Conservation (phyloP, 2,329 filamentous ascomycete species). For the Blastomyces emzantsi region DNA sequence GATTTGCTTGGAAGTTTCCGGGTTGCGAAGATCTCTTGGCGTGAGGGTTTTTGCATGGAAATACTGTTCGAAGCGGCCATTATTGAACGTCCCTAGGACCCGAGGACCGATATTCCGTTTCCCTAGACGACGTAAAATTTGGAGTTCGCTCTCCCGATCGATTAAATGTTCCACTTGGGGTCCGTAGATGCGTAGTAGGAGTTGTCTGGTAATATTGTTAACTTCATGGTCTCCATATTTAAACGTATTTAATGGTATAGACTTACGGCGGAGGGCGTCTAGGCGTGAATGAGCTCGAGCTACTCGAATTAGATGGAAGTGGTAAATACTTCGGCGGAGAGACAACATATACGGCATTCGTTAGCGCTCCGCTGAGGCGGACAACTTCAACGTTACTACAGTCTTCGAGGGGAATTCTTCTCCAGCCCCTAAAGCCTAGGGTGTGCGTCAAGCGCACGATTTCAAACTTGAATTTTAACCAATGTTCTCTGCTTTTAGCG, state of each 20-base stretch:
- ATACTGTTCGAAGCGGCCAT: slow-evolving; percentile 93
- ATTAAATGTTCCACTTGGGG: slow-evolving; percentile 94
- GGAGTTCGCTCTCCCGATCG: slow-evolving; percentile 80
- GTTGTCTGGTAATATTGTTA: slow-evolving; percentile 45
- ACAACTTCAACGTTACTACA: slow-evolving; percentile 38
- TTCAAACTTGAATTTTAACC: slow-evolving; percentile 84
- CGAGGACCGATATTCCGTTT: slow-evolving; percentile 90
- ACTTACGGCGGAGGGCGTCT: slow-evolving; percentile 47
- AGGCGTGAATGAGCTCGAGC: slow-evolving; percentile 29
- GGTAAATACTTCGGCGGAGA: slow-evolving; percentile 62
- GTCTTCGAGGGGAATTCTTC: slow-evolving; percentile 55
- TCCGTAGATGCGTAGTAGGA: slow-evolving; percentile 86
- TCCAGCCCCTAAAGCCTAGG: slow-evolving; percentile 82
- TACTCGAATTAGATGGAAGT: slow-evolving; percentile 32
- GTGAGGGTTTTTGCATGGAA: slow-evolving; percentile 78
- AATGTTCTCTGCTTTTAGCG: slow-evolving; percentile 64
- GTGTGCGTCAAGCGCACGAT: slow-evolving; percentile 86
- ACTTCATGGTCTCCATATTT: background rate
- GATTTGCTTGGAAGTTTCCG: slow-evolving; percentile 82
- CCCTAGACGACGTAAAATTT: slow-evolving; percentile 74
- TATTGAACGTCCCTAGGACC: slow-evolving; percentile 82
- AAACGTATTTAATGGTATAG: background rate
- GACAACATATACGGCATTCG: slow-evolving; percentile 94
- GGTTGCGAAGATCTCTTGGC: slow-evolving; percentile 63
- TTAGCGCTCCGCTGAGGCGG: slow-evolving; percentile 71